These are phyloP conservation scores for Geotrichum carabidarum DNA, from an alignment of 1,139 yeast species.

Conservation along the genomic window DNA sequence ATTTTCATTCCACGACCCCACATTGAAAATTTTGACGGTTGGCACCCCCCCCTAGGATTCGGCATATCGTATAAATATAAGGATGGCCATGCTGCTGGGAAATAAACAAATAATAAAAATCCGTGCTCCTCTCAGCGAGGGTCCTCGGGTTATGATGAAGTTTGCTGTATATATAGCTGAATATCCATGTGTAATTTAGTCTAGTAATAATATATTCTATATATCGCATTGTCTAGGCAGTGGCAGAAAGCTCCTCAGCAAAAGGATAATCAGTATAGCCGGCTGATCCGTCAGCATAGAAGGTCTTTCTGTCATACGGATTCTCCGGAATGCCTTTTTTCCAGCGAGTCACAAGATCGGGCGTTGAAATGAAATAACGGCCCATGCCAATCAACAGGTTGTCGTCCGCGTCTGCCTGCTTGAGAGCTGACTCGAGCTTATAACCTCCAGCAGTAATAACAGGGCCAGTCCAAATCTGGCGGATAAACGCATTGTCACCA, in stretches of 20 bases:
- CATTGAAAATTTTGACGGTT: too few species aligned
- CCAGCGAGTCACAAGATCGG: conserved; percentile 48
- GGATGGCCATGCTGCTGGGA: too few species aligned
- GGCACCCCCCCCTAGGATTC: too few species aligned
- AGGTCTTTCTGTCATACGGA: conserved; percentile 39
- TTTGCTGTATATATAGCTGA: too few species aligned
- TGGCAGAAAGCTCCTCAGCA: not conserved
- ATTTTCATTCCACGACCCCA: too few species aligned
- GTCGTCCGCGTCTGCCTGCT: conserved; percentile 35
- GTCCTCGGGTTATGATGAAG: too few species aligned
- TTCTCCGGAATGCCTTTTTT: conserved; percentile 34
- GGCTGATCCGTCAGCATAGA: conserved; percentile 32
- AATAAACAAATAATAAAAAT: too few species aligned
- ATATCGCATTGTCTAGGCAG: not conserved
- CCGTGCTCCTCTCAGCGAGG: too few species aligned
- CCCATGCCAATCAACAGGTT: conserved; percentile 46
- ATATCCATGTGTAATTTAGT: too few species aligned
- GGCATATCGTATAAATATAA: too few species aligned
- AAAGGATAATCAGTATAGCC: conserved; percentile 22
- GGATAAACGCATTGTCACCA: conserved; percentile 8
- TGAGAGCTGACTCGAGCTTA: conserved; percentile 29
- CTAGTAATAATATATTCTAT: too few species aligned
- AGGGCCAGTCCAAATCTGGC: conserved; percentile 39
- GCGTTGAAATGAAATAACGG: conserved; percentile 47
- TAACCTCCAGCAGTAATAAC: conserved; percentile 42